Percentiles rank a stretch among this genome's conserved stretches.
Evolutionary conservation across 2,329 filamentous ascomycete species (phyloP).

Genomic region (Claviceps sp.): DNA sequence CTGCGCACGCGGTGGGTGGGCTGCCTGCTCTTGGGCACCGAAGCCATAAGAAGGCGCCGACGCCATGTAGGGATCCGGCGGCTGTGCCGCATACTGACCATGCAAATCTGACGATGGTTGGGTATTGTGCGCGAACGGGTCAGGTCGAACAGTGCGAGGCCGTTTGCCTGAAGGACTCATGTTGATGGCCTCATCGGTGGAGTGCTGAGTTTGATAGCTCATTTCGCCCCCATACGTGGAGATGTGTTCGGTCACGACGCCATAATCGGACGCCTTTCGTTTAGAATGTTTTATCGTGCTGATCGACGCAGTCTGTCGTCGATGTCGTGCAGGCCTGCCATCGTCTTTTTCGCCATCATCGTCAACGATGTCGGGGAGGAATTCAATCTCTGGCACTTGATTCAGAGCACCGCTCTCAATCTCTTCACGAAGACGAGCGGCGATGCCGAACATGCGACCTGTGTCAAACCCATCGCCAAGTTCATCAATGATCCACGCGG

Average conservation of each 20-base stretch:
- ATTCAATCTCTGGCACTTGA: conserved; percentile 45
- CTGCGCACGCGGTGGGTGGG: conserved; percentile 9
- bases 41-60: conserved; percentile 5
- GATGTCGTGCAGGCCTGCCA: conserved; percentile 11
- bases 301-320: conserved; percentile 9
- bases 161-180: conserved; percentile 13
- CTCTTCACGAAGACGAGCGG: conserved; percentile 29
- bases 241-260: conserved; percentile 1
- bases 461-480: conserved; percentile 35
- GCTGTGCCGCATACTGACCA: neutral
- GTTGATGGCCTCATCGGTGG: conserved; percentile 5
- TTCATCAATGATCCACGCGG: conserved; percentile 33
- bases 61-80: conserved; percentile 3
- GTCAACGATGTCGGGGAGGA: conserved; percentile 39
- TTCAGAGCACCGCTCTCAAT: conserved; percentile 27
- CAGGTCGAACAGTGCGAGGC: conserved; percentile 7
- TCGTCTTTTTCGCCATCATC: conserved; percentile 18
- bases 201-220: conserved; percentile 1
- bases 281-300: conserved; percentile 11
- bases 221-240: conserved; percentile 1
- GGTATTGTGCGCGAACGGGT: neutral
- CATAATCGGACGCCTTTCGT: conserved; percentile 12
- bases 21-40: neutral
- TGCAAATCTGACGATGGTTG: neutral
- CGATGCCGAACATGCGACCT: conserved; percentile 31